Percentiles rank a stretch among this genome's conserved stretches.
phyloP scores from a whole-genome alignment of 208 protist species.

The Crithidia sp. region DNA sequence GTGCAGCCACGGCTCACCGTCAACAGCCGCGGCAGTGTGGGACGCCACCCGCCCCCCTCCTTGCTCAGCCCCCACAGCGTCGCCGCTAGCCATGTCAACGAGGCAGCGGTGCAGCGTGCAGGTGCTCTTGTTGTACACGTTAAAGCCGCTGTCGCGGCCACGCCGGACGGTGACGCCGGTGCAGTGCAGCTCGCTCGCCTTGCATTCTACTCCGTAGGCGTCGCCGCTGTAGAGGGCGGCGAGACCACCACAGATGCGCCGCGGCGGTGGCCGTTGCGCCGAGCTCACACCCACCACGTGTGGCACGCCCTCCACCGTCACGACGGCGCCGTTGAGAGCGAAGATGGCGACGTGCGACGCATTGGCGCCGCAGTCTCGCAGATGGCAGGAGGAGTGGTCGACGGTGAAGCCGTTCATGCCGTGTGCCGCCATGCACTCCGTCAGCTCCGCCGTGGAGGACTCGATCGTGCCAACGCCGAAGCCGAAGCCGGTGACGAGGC shows the following conservation, averaged over 20 bases:
- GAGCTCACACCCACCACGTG: slow-evolving; percentile 46
- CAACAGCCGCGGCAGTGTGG: no score
- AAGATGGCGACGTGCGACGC: slow-evolving; percentile 67
- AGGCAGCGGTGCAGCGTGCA: slow-evolving; percentile 44
- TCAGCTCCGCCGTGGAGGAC: slow-evolving; percentile 30
- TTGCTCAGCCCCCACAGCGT: neutral
- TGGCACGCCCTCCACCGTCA: slow-evolving; percentile 34
- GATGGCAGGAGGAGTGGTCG: slow-evolving; percentile 44
- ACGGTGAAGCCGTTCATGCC: slow-evolving; percentile 79
- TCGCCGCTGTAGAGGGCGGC: slow-evolving; percentile 51
- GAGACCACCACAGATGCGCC: slow-evolving; percentile 44
- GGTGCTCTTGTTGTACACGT: slow-evolving; percentile 53
- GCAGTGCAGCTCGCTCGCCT: slow-evolving; percentile 49
- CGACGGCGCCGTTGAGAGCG: slow-evolving; percentile 51
- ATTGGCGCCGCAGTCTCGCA: slow-evolving; percentile 62
- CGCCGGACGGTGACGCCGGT: slow-evolving; percentile 50
- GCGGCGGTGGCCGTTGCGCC: slow-evolving; percentile 27
- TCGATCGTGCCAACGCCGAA: slow-evolving; percentile 74
- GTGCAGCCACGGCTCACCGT: no score
- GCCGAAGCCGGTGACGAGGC: slow-evolving; percentile 51
- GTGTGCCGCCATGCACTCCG: slow-evolving; percentile 56
- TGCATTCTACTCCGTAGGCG: slow-evolving; percentile 66
- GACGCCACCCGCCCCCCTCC: no score
- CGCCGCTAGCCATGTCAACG: slow-evolving; percentile 42
- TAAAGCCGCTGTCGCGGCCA: slow-evolving; percentile 67